Conservation (phyloP, 2,329 filamentous ascomycete genomes). For the Xylariaceae sp. region DNA sequence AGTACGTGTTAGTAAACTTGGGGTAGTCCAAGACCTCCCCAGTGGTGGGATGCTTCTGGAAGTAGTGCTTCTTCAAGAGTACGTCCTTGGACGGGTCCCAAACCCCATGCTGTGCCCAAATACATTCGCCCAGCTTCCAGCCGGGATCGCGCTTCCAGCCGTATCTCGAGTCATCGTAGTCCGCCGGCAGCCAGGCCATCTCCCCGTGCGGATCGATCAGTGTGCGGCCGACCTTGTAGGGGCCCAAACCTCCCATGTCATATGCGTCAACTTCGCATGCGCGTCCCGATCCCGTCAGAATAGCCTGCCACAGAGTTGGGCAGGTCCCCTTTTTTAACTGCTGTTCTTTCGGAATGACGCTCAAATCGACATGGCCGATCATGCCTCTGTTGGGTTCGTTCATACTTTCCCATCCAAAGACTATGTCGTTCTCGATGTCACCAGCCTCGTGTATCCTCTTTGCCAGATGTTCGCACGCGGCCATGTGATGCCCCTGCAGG, state of each 20-base stretch:
- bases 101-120: slow-evolving; percentile 95
- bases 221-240: slow-evolving; percentile 76
- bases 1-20: slow-evolving; percentile 85
- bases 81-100: slow-evolving; percentile 80
- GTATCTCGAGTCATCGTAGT: slow-evolving; percentile 80
- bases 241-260: slow-evolving; percentile 89
- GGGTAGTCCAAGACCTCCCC: slow-evolving; percentile 71
- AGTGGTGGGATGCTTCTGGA: slow-evolving; percentile 67
- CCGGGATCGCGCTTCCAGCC: slow-evolving; percentile 80
- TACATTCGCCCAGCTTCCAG: slow-evolving; percentile 89
- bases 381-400: slow-evolving; percentile 92
- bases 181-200: slow-evolving; percentile 73
- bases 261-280: slow-evolving; percentile 86
- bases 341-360: slow-evolving; percentile 75
- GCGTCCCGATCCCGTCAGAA: slow-evolving; percentile 83
- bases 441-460: slow-evolving; percentile 82
- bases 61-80: slow-evolving; percentile 79
- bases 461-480: slow-evolving; percentile 73
- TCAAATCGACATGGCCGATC: slow-evolving; percentile 75
- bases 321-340: slow-evolving; percentile 87
- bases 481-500: slow-evolving; percentile 77
- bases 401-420: slow-evolving; percentile 93
- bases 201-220: slow-evolving; percentile 85
- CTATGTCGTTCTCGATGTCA: slow-evolving; percentile 75
- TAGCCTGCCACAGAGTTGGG: slow-evolving; percentile 89